phyloP scores from a whole-genome alignment of 1,284 basidiomycete species.

The Singerocomus rubriflavus region DNA sequence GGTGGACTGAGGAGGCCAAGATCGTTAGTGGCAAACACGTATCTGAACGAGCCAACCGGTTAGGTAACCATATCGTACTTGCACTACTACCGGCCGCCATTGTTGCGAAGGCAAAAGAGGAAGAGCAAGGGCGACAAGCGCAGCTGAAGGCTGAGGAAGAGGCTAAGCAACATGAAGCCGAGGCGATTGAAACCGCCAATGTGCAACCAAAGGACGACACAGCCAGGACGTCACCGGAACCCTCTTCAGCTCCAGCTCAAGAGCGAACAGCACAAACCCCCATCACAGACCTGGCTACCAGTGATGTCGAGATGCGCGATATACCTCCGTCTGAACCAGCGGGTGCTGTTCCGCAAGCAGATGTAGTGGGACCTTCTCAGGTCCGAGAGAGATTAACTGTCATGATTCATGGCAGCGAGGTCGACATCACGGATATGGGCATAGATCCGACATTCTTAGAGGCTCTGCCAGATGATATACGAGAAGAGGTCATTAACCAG shows the following conservation, averaged over 20 bases:
- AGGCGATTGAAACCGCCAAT: slow-evolving; percentile 17
- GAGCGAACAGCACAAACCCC: slow-evolving; percentile 14
- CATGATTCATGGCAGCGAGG: slow-evolving; percentile 86
- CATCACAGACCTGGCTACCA: slow-evolving; percentile 13
- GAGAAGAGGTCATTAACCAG: slow-evolving; percentile 97
- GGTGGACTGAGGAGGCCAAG: slow-evolving; percentile 90
- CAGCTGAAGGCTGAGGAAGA: slow-evolving; percentile 41
- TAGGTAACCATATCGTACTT: slow-evolving; percentile 74
- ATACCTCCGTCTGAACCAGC: slow-evolving; percentile 17
- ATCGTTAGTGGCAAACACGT: slow-evolving; percentile 76
- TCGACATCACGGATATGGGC: slow-evolving; percentile 98
- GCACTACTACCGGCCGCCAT: slow-evolving; percentile 81
- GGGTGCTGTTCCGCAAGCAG: slow-evolving; percentile 14
- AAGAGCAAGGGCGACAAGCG: slow-evolving; percentile 47
- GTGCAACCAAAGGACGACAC: slow-evolving; percentile 18
- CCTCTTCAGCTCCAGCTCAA: slow-evolving; percentile 5
- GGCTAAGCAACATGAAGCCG: slow-evolving; percentile 34
- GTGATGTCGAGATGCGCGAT: slow-evolving; percentile 32
- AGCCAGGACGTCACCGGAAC: slow-evolving; percentile 5
- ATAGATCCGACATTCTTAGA: slow-evolving; percentile 98
- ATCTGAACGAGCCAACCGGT: slow-evolving; percentile 61
- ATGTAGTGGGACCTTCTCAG: slow-evolving; percentile 34
- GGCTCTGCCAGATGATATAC: slow-evolving; percentile 97
- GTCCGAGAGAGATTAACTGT: slow-evolving; percentile 69
- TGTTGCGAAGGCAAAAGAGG: slow-evolving; percentile 54